Base-by-base conservation (phyloP, 306 rosid species). In the Cicer yamashitae region DNA sequence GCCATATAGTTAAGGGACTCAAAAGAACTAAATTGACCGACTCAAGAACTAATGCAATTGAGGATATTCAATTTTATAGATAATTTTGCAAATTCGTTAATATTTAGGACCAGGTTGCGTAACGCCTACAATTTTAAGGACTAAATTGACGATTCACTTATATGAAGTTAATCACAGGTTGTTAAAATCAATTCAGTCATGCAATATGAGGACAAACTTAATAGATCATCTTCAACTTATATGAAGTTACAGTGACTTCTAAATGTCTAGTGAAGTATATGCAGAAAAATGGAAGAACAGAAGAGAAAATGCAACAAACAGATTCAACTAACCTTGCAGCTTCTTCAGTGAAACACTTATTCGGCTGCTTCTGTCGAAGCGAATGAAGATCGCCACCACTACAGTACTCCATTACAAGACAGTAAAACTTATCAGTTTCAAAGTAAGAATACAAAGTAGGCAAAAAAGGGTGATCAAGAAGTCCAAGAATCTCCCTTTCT, bases 321-420 rank as follows among this genome's bases (percentile, higher is more conserved):
- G 41, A 50, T 70, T 72, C 53, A 53, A 75, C 91, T 64, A 41
- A 89, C 97, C 97, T 81, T 79, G 98, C 90, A 72, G 98, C 98
- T 76, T 93, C 98, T 86, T 93, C 98, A 38, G 93, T 72, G 77
- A 93, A 93, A 73, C 82, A 77, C 80, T 93, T 88, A 84, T 89
- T 83, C n/a, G 98, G 94, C 44, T 93, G 96, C 86, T 93, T 93
- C 80, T 93, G 98, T 9, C 98, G 57, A 72, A 93, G 96, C 44
- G 98, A 84, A 80, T 93, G 98, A 77, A 90, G 93, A 83, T 93
- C 92, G 47, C 98, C 98, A 22, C 98, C 96, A 71, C 90, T 90
- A 70, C 98, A 93, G 77, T 86, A 93, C 86, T 93, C 98, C 96
- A 93, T 93, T 68, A 93, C 85, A 85, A 93, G 75, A 73, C 98